phyloP scores from a whole-genome alignment of 225 moss, liverwort and hornwort species.

The Pseudisothecium myosuroides region DNA sequence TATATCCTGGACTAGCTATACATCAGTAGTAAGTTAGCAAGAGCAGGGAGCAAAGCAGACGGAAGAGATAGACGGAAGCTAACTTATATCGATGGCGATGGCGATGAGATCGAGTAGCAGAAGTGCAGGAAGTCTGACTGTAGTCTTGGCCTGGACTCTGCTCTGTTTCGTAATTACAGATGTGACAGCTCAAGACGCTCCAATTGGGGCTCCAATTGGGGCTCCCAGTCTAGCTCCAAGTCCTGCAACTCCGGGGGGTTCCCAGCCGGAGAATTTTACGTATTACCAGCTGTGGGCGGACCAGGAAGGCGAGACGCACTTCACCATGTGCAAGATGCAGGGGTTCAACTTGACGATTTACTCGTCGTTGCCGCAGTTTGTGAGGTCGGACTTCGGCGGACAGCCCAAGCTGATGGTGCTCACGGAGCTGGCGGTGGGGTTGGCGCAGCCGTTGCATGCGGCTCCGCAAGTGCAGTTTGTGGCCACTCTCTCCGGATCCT shows the following conservation, averaged over 20 bases:
- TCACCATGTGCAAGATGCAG: constrained; percentile 47
- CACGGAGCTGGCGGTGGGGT: constrained; percentile 56
- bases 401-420: constrained; percentile 1
- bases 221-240: not conserved
- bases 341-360: constrained; percentile 42
- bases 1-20: not conserved
- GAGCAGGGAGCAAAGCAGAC: not conserved
- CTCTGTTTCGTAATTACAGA: not conserved
- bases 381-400: constrained; percentile 54
- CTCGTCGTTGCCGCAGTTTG: constrained; percentile 42
- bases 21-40: not conserved
- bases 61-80: no score
- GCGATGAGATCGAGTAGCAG: not conserved
- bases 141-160: not conserved
- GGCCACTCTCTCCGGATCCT: constrained; percentile 61
- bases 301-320: constrained; percentile 60
- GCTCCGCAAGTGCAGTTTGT: constrained; percentile 67
- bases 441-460: constrained; percentile 65
- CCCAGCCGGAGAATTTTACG: constrained; percentile 15
- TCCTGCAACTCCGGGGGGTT: not conserved
- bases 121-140: not conserved
- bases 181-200: not conserved
- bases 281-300: constrained; percentile 54
- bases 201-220: not conserved
- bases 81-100: not conserved